Evolutionary conservation across 495 filamentous ascomycete genomes (phyloP), one percentile per base, ranked within the genome.

Genomic region (Aspergillus haitiensis): DNA sequence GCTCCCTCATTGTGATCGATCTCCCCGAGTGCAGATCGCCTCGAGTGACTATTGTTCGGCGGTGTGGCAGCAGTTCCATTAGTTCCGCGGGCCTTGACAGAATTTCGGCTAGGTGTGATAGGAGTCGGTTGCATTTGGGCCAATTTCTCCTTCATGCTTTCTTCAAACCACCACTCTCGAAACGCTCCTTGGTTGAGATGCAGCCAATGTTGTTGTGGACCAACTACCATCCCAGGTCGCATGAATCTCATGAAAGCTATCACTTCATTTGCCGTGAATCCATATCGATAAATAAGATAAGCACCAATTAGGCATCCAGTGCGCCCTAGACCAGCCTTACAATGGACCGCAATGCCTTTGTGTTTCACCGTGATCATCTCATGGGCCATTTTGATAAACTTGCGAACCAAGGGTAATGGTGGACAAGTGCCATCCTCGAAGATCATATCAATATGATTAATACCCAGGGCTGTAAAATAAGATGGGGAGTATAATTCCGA

Each of bases 171-270:
- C 94, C 94, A 99, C 68, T 98, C 91, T 11, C 94, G 87, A 85
- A 99, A 99, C 18, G 88, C 84, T 11, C 88, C 88, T 76, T 99
- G 94, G 78, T 99, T 97, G 56, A 98, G 86, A 70, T 98, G 94
- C 15, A 99, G 82, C 94, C 94, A 99, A 72, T 99, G 94, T 73
- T 99, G 94, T 67, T 99, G 94, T n/a, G 94, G 94, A 1, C 94
- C 94, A 35, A 99, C 94, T 2, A 99, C 94, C 94, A 99, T 99
- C 18, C 94, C 94, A 0, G 94, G 94, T 36, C 94, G 86, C 94
- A 98, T 99, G 76, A 99, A 99, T 59, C 94, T 86, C 94, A 99
- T 98, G 75, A 91, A 99, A 6, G 94, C 90, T 74, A 99, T 99
- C 64, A 97, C 84, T 73, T 99, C 94, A 70, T 97, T 97, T 36